Percentiles rank a stretch among this genome's conserved stretches.
phyloP scores from a whole-genome alignment of 306 rosid species.

The Nissolia schottii region DNA sequence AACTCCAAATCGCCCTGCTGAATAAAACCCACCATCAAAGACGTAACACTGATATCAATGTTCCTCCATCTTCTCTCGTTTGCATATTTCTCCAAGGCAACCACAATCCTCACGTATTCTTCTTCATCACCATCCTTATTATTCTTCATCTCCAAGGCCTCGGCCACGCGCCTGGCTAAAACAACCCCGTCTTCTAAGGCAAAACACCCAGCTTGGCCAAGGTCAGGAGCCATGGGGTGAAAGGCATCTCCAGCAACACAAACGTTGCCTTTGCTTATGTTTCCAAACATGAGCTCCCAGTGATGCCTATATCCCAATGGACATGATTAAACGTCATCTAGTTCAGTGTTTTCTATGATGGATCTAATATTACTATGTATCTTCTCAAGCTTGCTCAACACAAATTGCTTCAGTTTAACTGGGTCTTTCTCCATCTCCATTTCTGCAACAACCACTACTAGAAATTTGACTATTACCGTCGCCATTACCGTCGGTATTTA shows the following conservation, averaged over 20 bases:
- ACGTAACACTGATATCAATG: too few species aligned
- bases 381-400: conserved; percentile 42
- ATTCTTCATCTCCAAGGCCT: conserved; percentile 30
- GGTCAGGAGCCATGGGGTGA: too few species aligned
- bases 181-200: conserved; percentile 55
- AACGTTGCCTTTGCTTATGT: conserved; percentile 49
- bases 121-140: conserved; percentile 25
- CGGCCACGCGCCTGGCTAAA: conserved; percentile 47
- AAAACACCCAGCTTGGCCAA: conserved; percentile 56
- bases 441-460: too few species aligned
- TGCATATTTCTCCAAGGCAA: too few species aligned
- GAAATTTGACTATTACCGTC: too few species aligned
- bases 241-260: too few species aligned
- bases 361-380: conserved; percentile 31
- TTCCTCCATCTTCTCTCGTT: too few species aligned
- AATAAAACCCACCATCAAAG: too few species aligned
- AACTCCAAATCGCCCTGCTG: too few species aligned
- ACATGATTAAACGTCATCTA: conserved; percentile 20
- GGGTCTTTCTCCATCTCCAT: conserved; percentile 28
- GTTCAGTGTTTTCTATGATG: conserved; percentile 32
- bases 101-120: too few species aligned
- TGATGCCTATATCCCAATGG: conserved; percentile 44
- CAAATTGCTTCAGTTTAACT: conserved; percentile 32
- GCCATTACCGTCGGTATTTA: too few species aligned
- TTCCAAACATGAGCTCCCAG: conserved; percentile 54